Percentiles rank a stretch among this genome's conserved stretches.
Conservation (phyloP, 768 basidiomycete species). For the Leccinum boreale region DNA sequence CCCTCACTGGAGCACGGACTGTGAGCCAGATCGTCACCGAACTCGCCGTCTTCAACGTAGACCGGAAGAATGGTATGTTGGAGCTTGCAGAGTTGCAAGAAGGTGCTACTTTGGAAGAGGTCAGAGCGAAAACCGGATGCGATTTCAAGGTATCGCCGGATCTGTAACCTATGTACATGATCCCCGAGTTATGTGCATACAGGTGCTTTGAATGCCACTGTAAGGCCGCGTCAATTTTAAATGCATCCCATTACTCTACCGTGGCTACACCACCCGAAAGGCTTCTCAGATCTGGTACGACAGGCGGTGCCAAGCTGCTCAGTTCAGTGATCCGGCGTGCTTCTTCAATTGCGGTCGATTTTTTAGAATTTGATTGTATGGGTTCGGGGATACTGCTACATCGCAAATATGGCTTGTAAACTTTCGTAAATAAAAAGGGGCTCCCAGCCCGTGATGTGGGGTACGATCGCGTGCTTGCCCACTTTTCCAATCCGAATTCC, state of each 20-base stretch:
- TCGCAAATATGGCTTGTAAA: too few relatives aligned
- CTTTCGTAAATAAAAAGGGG: too few relatives aligned
- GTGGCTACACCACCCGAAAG: too few relatives aligned
- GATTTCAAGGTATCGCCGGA: constrained; percentile 63
- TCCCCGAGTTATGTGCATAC: constrained; percentile 4
- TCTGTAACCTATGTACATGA: constrained; percentile 42
- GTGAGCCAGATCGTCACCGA: constrained; percentile 95
- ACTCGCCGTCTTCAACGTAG: constrained; percentile 85
- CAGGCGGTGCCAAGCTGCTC: too few relatives aligned
- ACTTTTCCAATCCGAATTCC: too few relatives aligned
- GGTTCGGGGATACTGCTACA: too few relatives aligned
- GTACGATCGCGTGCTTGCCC: too few relatives aligned
- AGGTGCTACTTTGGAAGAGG: constrained; percentile 80
- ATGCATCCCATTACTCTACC: neutral
- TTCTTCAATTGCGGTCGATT: too few relatives aligned
- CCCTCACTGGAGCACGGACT: constrained; percentile 82
- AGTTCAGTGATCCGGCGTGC: too few relatives aligned
- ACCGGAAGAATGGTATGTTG: constrained; percentile 69
- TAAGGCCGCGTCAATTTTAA: constrained; percentile 1
- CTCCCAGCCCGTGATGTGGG: too few relatives aligned
- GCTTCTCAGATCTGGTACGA: too few relatives aligned
- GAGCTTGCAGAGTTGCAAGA: constrained; percentile 80
- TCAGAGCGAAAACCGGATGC: constrained; percentile 83
- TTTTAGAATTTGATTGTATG: too few relatives aligned
- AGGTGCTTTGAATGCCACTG: neutral